Evolutionary conservation across 1,284 basidiomycete species (phyloP).

Genomic region (Porogramme epimiltina): DNA sequence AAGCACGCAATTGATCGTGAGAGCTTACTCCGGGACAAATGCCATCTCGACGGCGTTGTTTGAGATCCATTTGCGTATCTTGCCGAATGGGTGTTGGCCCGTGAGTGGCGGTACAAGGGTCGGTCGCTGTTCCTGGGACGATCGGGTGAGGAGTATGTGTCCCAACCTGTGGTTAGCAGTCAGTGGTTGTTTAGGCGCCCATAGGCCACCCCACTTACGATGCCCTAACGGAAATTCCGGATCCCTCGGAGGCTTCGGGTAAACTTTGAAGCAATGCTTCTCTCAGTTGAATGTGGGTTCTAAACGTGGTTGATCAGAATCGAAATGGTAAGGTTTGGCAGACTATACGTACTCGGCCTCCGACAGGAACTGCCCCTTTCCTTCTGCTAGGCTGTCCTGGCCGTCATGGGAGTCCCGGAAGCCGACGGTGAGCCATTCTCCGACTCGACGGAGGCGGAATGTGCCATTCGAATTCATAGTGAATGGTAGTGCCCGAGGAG

Average conservation of each 20-base stretch:
- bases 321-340: too few species aligned
- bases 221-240: conserved; percentile 40
- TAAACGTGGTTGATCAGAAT: too few species aligned
- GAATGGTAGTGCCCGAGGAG: conserved; percentile 51
- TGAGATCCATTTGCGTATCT: conserved; percentile 51
- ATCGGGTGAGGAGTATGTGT: conserved; percentile 53
- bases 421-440: conserved; percentile 50
- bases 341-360: too few species aligned
- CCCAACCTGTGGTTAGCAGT: conserved; percentile 46
- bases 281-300: too few species aligned
- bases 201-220: conserved; percentile 40
- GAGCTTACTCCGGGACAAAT: conserved; percentile 58
- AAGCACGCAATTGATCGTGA: conserved; percentile 15
- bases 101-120: conserved; percentile 54
- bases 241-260: too few species aligned
- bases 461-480: conserved; percentile 43
- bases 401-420: too few species aligned
- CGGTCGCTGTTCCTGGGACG: conserved; percentile 32
- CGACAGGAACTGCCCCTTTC: too few species aligned
- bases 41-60: conserved; percentile 35
- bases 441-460: conserved; percentile 62
- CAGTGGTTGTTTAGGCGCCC: not conserved
- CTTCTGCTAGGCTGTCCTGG: too few species aligned
- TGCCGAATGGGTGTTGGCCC: conserved; percentile 43
- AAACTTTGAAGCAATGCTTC: too few species aligned